Percentiles rank a stretch among this genome's conserved stretches.
These are phyloP conservation scores for Sicyos baderoa DNA, from an alignment of 306 rosid genomes.

Conservation along the genomic window DNA sequence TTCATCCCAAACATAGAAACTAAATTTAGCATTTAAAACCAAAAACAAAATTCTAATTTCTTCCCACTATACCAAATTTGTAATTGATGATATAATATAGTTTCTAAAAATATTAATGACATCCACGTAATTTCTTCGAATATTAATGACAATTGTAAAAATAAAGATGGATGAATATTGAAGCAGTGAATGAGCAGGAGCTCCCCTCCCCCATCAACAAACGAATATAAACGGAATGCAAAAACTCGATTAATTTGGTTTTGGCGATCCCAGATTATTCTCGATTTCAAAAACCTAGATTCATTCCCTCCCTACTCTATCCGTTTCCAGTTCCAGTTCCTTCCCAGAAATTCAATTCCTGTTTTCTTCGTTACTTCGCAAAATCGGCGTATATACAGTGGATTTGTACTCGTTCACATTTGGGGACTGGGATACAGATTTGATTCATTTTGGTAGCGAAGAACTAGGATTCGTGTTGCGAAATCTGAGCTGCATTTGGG, in stretches of 20 bases:
- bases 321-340: slow-evolving; percentile 11
- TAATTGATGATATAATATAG: too few species aligned
- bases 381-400: not conserved
- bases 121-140: too few species aligned
- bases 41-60: too few species aligned
- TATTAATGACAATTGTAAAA: not conserved
- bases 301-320: slow-evolving; percentile 21
- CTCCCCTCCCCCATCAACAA: slow-evolving; percentile 27
- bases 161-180: slow-evolving; percentile 34
- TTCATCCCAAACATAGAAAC: too few species aligned
- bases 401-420: not conserved
- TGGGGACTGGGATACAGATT: slow-evolving; percentile 18
- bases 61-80: too few species aligned
- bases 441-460: too few species aligned
- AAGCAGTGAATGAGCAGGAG: slow-evolving; percentile 26
- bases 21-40: too few species aligned
- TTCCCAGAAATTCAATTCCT: slow-evolving; percentile 14
- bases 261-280: slow-evolving; percentile 46
- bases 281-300: slow-evolving; percentile 34
- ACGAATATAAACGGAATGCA: slow-evolving; percentile 1
- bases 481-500: slow-evolving; percentile 28
- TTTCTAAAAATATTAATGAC: too few species aligned
- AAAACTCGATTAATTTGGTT: not conserved
- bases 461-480: not conserved
- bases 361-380: not conserved